Percentiles rank a stretch among this genome's conserved stretches.
Conservation (phyloP, 176 grass and related monocot genomes). For the Eleusine indica region DNA sequence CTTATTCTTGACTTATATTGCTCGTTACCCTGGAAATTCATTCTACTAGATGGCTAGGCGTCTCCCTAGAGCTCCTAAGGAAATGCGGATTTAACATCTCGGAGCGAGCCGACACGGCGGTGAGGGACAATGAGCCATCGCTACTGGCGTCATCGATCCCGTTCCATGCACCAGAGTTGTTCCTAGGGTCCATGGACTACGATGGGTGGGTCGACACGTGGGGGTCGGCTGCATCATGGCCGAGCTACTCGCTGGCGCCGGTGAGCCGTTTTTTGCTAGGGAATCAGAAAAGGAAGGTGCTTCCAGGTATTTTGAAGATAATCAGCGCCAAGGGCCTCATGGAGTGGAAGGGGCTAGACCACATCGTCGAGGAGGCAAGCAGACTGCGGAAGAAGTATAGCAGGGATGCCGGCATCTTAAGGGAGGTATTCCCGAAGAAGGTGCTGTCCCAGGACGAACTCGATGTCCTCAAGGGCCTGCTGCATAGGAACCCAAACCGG, state of each 20-base stretch:
- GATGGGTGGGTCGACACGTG: not conserved
- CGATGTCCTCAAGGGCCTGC: not conserved
- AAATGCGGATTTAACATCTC: no score
- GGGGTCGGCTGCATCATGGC: not conserved
- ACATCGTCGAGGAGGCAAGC: not conserved
- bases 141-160: no score
- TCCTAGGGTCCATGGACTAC: not conserved
- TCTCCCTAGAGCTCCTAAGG: no score
- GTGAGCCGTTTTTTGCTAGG: not conserved
- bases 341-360: not conserved
- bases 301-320: accelerated
- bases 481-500: not conserved
- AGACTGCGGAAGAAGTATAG: not conserved
- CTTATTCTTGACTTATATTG: no score
- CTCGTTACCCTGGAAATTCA: no score
- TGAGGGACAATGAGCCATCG: no score
- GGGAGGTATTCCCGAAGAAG: no score
- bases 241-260: not conserved
- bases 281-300: not conserved
- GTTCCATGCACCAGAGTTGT: not conserved
- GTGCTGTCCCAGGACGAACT: no score
- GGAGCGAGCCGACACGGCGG: no score
- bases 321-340: not conserved
- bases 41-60: no score
- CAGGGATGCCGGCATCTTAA: no score